These are phyloP conservation scores for Rhizophagus clarus DNA, from an alignment of 192 early-diverging fungal species.

Conservation along the genomic window DNA sequence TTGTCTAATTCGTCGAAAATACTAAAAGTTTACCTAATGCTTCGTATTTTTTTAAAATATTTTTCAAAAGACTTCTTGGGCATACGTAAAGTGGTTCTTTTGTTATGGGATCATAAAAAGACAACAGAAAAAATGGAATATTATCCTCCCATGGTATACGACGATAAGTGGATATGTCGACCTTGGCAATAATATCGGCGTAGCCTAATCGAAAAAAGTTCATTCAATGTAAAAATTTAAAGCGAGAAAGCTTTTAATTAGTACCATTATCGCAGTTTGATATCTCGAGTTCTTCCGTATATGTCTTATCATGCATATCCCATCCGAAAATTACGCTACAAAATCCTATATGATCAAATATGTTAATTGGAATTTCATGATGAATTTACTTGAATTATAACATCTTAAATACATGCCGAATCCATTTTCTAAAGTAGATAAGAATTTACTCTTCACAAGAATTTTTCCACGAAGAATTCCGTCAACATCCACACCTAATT, in stretches of 20 bases:
- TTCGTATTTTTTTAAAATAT: slow-evolving; percentile 42
- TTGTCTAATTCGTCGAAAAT: too few species aligned
- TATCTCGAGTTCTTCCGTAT: slow-evolving; percentile 47
- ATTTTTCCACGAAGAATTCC: slow-evolving; percentile 76
- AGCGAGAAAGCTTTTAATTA: neutral
- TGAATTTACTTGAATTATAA: neutral
- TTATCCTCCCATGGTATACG: slow-evolving; percentile 75
- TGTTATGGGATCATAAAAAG: slow-evolving; percentile 62
- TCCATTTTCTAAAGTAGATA: slow-evolving; percentile 59
- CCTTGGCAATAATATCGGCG: neutral
- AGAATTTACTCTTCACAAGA: slow-evolving; percentile 68
- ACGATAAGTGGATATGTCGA: slow-evolving; percentile 67
- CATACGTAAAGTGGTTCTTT: slow-evolving; percentile 61
- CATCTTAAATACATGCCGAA: slow-evolving; percentile 56
- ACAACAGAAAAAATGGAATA: slow-evolving; percentile 72
- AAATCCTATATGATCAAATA: slow-evolving; percentile 53
- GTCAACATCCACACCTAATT: slow-evolving; percentile 62
- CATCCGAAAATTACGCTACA: slow-evolving; percentile 79
- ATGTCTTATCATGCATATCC: slow-evolving; percentile 77
- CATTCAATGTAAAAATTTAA: neutral
- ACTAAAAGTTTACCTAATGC: slow-evolving; percentile 30
- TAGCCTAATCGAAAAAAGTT: neutral
- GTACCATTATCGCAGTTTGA: slow-evolving; percentile 45
- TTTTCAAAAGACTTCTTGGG: slow-evolving; percentile 62
- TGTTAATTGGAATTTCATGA: neutral